Base-by-base conservation (phyloP, 2,329 filamentous ascomycete species). In the Bipolaris bicolor region DNA sequence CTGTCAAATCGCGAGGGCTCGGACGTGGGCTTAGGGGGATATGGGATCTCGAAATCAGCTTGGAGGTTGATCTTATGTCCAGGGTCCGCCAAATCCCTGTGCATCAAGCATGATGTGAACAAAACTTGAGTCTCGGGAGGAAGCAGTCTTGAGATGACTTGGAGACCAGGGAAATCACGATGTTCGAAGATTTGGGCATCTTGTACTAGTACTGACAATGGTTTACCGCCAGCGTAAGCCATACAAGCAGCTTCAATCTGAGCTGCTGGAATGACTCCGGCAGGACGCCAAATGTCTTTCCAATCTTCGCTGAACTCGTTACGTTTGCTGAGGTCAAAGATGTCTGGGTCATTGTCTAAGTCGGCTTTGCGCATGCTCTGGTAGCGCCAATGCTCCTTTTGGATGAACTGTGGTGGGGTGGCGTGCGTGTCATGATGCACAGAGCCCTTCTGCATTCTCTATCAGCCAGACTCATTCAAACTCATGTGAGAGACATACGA, bases 51-150 rank as follows among this genome's bases (percentile, higher is more conserved):
- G 73, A 93, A 91, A 76, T 95, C 90, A 4, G 92, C 80, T 75
- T 96, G 90, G 10, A 98, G 79, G 74, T 98, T 99, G 55, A 93
- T 98, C 73, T 90, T 86, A 73, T 98, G 92, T 10, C 79, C 76
- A 2, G 87, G 86, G 65, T 90, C 85, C 58, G 88, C 87, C 7
- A 96, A 82, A 74, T 96, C 91, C 54, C 86, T 84, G 76, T 96
- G 91, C 53, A 97, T 81, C 60, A 97, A 83, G 57, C 85, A 87
- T 43, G 86, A 86, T 1, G 97, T 83, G 6, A 98, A 82, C 26
- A 82, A 78, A 52, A 84, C 80, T 72, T 99, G 94, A 4, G 91
- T 82, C 9, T 80, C 73, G n/a, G 85, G 83, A 7, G 92, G 88
- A 9, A 98, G 78, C 7, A 98, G 80, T 20, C 84, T 83, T 10